A percentile compares a stretch with the other conserved stretches of the same genome.
These are phyloP conservation scores for Apostasia ramifera DNA, from an alignment of 106 monocot species.

Conservation along the genomic window DNA sequence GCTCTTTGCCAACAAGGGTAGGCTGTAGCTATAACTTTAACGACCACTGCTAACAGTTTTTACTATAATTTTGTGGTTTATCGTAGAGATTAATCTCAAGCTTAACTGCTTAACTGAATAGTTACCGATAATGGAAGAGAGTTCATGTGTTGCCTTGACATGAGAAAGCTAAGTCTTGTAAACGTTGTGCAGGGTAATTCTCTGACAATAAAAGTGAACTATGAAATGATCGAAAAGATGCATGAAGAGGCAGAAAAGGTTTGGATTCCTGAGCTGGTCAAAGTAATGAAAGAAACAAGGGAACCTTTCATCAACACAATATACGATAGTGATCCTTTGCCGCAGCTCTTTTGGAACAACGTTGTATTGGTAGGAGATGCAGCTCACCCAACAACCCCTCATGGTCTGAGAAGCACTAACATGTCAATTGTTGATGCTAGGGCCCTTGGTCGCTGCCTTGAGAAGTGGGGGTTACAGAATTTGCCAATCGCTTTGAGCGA, in stretches of 20 bases:
- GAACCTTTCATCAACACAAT: slow-evolving; percentile 80
- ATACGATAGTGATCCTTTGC: no score
- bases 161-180: no score
- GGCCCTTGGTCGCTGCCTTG: slow-evolving; percentile 39
- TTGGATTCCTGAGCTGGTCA: slow-evolving; percentile 61
- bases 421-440: no score
- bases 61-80: no score
- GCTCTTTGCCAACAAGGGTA: no score
- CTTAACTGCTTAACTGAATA: no score
- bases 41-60: no score
- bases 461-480: slow-evolving; percentile 33
- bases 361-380: slow-evolving; percentile 85
- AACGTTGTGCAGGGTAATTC: slow-evolving; percentile 78
- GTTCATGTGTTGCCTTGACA: no score
- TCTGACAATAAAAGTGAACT: slow-evolving; percentile 48
- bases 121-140: no score
- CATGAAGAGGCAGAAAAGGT: slow-evolving; percentile 45
- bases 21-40: no score
- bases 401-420: slow-evolving; percentile 83
- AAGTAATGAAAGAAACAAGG: slow-evolving; percentile 52
- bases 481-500: no score
- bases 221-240: slow-evolving; percentile 49
- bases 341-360: slow-evolving; percentile 46
- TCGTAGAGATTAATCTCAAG: no score
- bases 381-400: slow-evolving; percentile 84